Percentiles rank a stretch among this genome's conserved stretches.
Evolutionary conservation across 164 flowering plant genomes (phyloP).

Genomic region (Dillenia suffruticosa): DNA sequence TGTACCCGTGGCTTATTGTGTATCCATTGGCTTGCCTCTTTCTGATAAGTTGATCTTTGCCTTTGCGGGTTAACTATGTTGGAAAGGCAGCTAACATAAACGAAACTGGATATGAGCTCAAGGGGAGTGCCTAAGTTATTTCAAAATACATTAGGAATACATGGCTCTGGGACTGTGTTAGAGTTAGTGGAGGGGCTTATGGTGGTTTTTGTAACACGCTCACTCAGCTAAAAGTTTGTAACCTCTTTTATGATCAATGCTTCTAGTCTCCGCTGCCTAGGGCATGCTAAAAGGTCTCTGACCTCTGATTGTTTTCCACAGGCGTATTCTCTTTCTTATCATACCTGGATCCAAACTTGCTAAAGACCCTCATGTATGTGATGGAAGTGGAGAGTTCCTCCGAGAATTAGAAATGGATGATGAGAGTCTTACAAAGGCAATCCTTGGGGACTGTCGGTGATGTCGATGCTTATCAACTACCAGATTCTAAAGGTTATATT

Average conservation of each 20-base stretch:
- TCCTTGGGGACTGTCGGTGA: constrained; percentile 98
- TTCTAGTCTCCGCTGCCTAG: neutral
- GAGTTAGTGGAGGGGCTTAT: constrained; percentile 99
- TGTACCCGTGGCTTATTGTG: too few species aligned
- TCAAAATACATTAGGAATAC: constrained; percentile 89
- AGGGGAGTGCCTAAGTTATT: constrained; percentile 96
- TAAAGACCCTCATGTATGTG: constrained; percentile 91
- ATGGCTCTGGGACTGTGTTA: constrained; percentile 99
- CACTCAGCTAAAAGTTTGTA: constrained; percentile 72
- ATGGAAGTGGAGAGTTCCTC: constrained; percentile 76
- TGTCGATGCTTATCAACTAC: constrained; percentile 93
- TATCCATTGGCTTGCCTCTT: neutral
- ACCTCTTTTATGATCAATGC: neutral
- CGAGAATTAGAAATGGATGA: constrained; percentile 81
- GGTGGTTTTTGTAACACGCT: constrained; percentile 95
- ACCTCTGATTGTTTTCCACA: constrained; percentile 20
- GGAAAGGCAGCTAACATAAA: constrained; percentile 94
- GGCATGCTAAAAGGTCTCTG: constrained; percentile 1
- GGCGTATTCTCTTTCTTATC: constrained; percentile 94
- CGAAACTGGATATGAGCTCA: constrained; percentile 79
- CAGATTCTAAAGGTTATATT: constrained; percentile 98
- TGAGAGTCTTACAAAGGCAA: constrained; percentile 90
- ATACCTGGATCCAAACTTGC: constrained; percentile 93
- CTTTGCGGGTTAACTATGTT: constrained; percentile 85
- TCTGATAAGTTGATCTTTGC: neutral